Evolutionary conservation across 805 yeast genomes (phyloP).

Genomic region (Wickerhamomyces kurtzmanii): DNA sequence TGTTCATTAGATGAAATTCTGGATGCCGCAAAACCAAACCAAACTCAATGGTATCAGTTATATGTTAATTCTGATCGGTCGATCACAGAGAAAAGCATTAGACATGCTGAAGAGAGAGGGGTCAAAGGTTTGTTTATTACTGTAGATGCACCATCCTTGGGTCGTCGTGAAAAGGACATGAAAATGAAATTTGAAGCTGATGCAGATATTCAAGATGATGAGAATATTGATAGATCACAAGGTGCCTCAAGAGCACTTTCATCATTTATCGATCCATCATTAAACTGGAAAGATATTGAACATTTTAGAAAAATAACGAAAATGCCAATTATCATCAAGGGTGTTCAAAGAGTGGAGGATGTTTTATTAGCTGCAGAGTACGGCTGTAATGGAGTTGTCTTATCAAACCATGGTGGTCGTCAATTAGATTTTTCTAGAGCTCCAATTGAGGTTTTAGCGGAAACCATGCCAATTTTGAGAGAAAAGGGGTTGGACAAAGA

Average conservation of each 20-base stretch:
- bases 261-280: conserved; percentile 68
- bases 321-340: conserved; percentile 67
- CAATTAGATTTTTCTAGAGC: conserved; percentile 80
- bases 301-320: conserved; percentile 46
- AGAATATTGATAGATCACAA: conserved; percentile 49
- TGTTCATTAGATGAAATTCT: conserved; percentile 82
- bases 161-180: conserved; percentile 85
- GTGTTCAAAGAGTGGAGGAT: conserved; percentile 79
- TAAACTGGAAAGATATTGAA: conserved; percentile 57
- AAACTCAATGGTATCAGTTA: conserved; percentile 82
- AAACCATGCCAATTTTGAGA: conserved; percentile 44
- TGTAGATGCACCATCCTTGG: conserved; percentile 88
- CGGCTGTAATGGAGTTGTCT: conserved; percentile 70
- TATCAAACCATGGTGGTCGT: conserved; percentile 87
- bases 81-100: conserved; percentile 50
- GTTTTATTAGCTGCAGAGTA: conserved; percentile 61
- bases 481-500: conserved; percentile 34
- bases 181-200: conserved; percentile 47
- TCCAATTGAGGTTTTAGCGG: conserved; percentile 66
- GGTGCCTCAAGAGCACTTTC: conserved; percentile 87
- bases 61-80: conserved; percentile 73
- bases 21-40: conserved; percentile 54
- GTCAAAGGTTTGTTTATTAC: conserved; percentile 80
- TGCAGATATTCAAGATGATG: conserved; percentile 36
- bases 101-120: conserved; percentile 64